Percentiles rank a stretch among this genome's conserved stretches.
These are phyloP conservation scores for Kodamaea hsintzibuensis DNA, from an alignment of 805 yeast genomes.

Conservation along the genomic window DNA sequence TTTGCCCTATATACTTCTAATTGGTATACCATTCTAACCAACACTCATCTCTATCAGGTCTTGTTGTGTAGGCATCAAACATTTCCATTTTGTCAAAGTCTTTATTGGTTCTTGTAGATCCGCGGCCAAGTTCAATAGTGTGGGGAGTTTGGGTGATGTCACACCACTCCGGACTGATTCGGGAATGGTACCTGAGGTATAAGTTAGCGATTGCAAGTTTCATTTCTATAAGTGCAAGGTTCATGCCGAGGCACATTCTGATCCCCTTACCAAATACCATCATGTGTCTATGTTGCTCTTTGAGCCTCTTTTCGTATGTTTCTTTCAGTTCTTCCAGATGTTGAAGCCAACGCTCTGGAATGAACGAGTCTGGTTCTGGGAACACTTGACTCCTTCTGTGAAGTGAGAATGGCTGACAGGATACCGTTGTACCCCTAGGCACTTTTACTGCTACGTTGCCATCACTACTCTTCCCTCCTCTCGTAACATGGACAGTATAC, in stretches of 20 bases:
- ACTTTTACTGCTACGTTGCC: slow-evolving; percentile 25
- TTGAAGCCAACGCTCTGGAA: slow-evolving; percentile 66
- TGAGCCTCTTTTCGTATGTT: slow-evolving; percentile 37
- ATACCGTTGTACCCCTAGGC: slow-evolving; percentile 56
- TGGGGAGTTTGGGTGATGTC: slow-evolving; percentile 17
- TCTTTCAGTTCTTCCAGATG: slow-evolving; percentile 30
- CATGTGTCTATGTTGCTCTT: slow-evolving; percentile 51
- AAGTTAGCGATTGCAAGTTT: slow-evolving; percentile 56
- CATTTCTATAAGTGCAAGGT: slow-evolving; percentile 66
- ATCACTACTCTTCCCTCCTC: neutral
- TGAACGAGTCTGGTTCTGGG: slow-evolving; percentile 50
- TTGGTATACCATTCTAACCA: slow-evolving; percentile 44
- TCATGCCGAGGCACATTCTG: slow-evolving; percentile 74
- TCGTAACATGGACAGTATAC: slow-evolving; percentile 18
- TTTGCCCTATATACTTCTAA: neutral
- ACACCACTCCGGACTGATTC: slow-evolving; percentile 48
- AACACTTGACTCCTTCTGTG: slow-evolving; percentile 55
- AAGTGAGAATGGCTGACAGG: slow-evolving; percentile 66
- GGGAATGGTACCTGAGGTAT: slow-evolving; percentile 48
- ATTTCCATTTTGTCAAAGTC: slow-evolving; percentile 47
- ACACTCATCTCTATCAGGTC: slow-evolving; percentile 54
- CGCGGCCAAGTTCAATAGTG: slow-evolving; percentile 14
- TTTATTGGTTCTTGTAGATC: slow-evolving; percentile 34
- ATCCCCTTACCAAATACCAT: slow-evolving; percentile 75
- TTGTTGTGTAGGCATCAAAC: slow-evolving; percentile 57